These are phyloP conservation scores for Lodderomyces jiufengensis DNA, from an alignment of 1,139 yeast genomes.

Conservation along the genomic window DNA sequence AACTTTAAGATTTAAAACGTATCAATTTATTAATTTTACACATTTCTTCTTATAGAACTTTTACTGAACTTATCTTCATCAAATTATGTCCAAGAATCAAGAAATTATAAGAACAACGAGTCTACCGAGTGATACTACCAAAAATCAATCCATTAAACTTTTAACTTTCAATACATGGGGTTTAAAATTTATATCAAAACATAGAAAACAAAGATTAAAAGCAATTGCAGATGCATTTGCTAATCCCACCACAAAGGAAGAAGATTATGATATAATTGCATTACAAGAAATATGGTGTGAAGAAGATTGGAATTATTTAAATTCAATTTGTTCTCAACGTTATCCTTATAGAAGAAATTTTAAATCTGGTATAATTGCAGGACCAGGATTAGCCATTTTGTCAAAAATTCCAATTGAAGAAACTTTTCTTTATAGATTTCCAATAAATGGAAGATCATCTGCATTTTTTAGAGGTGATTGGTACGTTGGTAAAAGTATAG, in stretches of 20 bases:
- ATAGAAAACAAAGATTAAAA: conserved; percentile 56
- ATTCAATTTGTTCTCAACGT: conserved; percentile 35
- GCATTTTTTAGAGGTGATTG: conserved; percentile 96
- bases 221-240: conserved; percentile 74
- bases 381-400: conserved; percentile 88
- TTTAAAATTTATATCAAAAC: conserved; percentile 72
- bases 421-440: conserved; percentile 77
- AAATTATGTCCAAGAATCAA: too few species aligned
- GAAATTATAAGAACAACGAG: too few species aligned
- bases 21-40: too few species aligned
- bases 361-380: conserved; percentile 80
- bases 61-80: too few species aligned
- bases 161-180: conserved; percentile 88
- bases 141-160: conserved; percentile 32
- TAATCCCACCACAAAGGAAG: conserved; percentile 28
- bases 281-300: conserved; percentile 92
- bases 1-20: too few species aligned
- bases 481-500: conserved; percentile 91
- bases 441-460: conserved; percentile 89
- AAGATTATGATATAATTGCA: conserved; percentile 77
- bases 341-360: conserved; percentile 71
- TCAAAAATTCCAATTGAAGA: conserved; percentile 81
- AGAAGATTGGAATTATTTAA: conserved; percentile 72
- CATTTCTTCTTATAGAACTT: too few species aligned
- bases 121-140: too few species aligned